Percentiles rank a stretch among this genome's conserved stretches.
Conservation (phyloP, 257 asterid species). For the Scutellaria minor region DNA sequence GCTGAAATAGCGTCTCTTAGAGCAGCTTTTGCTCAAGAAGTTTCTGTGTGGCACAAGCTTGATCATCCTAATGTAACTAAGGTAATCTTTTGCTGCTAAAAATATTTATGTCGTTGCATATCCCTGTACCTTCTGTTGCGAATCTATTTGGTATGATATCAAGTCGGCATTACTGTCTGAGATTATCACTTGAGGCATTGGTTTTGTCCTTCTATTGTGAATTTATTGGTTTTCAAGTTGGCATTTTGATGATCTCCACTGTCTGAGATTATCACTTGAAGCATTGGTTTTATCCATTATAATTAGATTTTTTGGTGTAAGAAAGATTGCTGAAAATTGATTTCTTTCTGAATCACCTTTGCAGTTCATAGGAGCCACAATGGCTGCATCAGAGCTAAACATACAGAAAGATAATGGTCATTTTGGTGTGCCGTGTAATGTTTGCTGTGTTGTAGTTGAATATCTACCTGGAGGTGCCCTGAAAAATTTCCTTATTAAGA, state of each 20-base stretch:
- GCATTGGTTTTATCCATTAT: neutral
- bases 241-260: neutral
- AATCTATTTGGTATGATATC: too few species aligned
- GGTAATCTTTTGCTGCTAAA: constrained; percentile 44
- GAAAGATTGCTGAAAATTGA: neutral
- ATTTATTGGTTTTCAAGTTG: too few species aligned
- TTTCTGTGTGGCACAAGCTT: constrained; percentile 89
- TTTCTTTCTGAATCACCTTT: constrained; percentile 18
- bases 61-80: constrained; percentile 92
- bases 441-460: constrained; percentile 80
- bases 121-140: neutral
- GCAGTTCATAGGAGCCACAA: constrained; percentile 85
- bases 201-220: neutral
- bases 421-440: constrained; percentile 59
- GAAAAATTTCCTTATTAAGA: constrained; percentile 76
- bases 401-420: constrained; percentile 67
- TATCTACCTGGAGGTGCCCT: constrained; percentile 82
- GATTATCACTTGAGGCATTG: neutral
- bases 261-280: neutral
- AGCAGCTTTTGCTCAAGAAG: constrained; percentile 84
- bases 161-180: too few species aligned
- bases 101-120: neutral
- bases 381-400: constrained; percentile 64
- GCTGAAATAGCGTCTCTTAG: constrained; percentile 69
- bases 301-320: too few species aligned